Percentiles rank a stretch among this genome's conserved stretches.
These are phyloP conservation scores for Skeletonema marinoi DNA, from an alignment of 108 stramenopile genomes.

Conservation along the genomic window DNA sequence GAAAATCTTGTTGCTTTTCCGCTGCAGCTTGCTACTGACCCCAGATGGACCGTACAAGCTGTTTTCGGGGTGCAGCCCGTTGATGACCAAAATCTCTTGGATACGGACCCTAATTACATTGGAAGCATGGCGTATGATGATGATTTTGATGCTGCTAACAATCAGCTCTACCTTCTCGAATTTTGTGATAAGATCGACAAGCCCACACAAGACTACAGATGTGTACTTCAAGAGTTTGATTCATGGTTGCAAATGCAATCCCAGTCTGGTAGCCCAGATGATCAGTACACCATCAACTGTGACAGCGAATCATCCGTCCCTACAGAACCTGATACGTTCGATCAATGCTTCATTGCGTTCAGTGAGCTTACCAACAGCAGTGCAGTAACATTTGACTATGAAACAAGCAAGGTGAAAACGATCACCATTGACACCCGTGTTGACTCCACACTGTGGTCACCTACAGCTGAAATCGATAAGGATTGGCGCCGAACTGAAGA, in stretches of 20 bases:
- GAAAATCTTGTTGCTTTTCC: too few relatives aligned
- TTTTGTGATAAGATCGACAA: conserved; percentile 36
- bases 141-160: conserved; percentile 35
- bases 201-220: conserved; percentile 16
- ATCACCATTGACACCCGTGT: conserved; percentile 9
- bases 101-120: conserved; percentile 29
- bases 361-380: conserved; percentile 11
- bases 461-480: conserved; percentile 34
- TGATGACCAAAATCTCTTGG: conserved; percentile 7
- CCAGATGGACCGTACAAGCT: too few relatives aligned
- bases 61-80: too few relatives aligned
- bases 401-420: conserved; percentile 33
- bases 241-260: conserved; percentile 40
- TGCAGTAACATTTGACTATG: conserved; percentile 9
- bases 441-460: conserved; percentile 18
- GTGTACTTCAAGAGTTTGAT: conserved; percentile 51
- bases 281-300: conserved; percentile 35
- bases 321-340: conserved; percentile 29
- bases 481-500: conserved; percentile 52
- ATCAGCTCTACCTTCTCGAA: conserved; percentile 31
- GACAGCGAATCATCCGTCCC: conserved; percentile 39
- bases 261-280: background rate
- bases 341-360: conserved; percentile 53
- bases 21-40: too few relatives aligned
- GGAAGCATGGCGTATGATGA: conserved; percentile 47